Percentiles rank a stretch among this genome's conserved stretches.
These are phyloP conservation scores for Diatrype stigma DNA, from an alignment of 2,329 filamentous ascomycete species.

Conservation along the genomic window DNA sequence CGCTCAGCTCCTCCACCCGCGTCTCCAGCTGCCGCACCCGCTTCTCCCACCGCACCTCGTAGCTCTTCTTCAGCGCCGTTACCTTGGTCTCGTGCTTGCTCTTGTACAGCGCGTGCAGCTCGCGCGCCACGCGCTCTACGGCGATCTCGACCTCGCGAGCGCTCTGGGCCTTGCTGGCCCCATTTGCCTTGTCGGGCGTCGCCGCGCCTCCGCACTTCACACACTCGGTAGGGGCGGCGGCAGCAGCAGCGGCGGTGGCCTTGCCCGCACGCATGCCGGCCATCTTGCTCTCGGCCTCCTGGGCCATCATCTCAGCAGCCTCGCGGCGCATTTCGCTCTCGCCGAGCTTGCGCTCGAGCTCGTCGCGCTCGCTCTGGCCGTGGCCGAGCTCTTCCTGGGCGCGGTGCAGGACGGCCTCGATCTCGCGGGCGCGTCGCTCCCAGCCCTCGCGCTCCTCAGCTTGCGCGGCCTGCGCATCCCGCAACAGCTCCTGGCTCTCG, in stretches of 20 bases:
- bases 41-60: slow-evolving; percentile 88
- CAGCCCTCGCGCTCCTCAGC: slow-evolving; percentile 74
- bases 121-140: slow-evolving; percentile 87
- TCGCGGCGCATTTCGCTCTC: slow-evolving; percentile 72
- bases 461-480: slow-evolving; percentile 75
- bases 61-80: slow-evolving; percentile 76
- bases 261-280: slow-evolving; percentile 67
- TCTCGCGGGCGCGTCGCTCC: slow-evolving; percentile 80
- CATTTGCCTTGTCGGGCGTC: slow-evolving; percentile 37
- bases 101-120: slow-evolving; percentile 91
- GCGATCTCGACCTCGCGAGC: slow-evolving; percentile 72
- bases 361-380: slow-evolving; percentile 75
- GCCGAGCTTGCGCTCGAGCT: slow-evolving; percentile 69
- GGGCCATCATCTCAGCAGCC: slow-evolving; percentile 69
- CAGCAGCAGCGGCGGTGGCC: slow-evolving; percentile 33
- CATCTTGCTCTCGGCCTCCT: slow-evolving; percentile 72
- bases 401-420: slow-evolving; percentile 74
- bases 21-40: slow-evolving; percentile 73
- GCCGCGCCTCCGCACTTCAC: slow-evolving; percentile 10
- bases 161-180: slow-evolving; percentile 7
- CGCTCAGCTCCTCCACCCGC: slow-evolving; percentile 62
- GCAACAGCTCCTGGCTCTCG: slow-evolving; percentile 75
- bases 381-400: slow-evolving; percentile 78
- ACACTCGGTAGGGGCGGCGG: slow-evolving; percentile 13
- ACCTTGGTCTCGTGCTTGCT: slow-evolving; percentile 97